Evolutionary conservation across 164 flowering plant species (phyloP), one percentile per base, ranked within the genome.

Genomic region (Litsea cubeba): DNA sequence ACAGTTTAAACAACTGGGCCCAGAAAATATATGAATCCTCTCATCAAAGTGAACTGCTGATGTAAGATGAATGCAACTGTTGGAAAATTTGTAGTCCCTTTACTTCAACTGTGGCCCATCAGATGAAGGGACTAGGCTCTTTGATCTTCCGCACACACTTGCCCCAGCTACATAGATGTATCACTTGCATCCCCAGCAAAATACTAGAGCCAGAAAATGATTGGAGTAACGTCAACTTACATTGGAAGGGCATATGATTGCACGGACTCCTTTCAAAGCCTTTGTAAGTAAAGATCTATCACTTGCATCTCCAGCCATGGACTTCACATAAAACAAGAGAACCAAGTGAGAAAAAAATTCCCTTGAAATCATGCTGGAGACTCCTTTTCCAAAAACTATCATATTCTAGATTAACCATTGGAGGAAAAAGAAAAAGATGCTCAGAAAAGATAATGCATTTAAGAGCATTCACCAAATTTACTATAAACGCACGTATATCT

Each of bases 211-310:
- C 12, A 15, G 17, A 18, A 30, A 66, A 17, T 66, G n/a, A 32
- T 30, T 66, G 6, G 49, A 28, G 46, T 8, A n/a, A 10, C 11
- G 62, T 17, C 15, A 14, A 68, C 91, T 32, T 91, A 95, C 98
- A 78, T 75, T 87, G 74, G 95, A 79, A 65, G 81, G 89, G 80
- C 94, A 93, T 76, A 95, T 90, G 46, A 93, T 81, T 65, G 98
- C 83, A 12, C 91, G 88, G 60, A 92, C 94, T 7, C 97, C 95
- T 83, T 85, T 85, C 46, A 91, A 72, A 81, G 94, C 93, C 83
- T 83, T 95, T 78, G 76, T 92, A 14, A 90, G 35, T 71, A 85
- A 83, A 23, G 68, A 60, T 63, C 72, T 71, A 72, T 90, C 86
- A 49, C 76, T 85, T 75, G 84, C 51, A 74, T 91, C 90, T 79